Evolutionary conservation across 2,329 filamentous ascomycete genomes (phyloP), one percentile per base, ranked within the genome.

Genomic region (Talaromyces sp.): DNA sequence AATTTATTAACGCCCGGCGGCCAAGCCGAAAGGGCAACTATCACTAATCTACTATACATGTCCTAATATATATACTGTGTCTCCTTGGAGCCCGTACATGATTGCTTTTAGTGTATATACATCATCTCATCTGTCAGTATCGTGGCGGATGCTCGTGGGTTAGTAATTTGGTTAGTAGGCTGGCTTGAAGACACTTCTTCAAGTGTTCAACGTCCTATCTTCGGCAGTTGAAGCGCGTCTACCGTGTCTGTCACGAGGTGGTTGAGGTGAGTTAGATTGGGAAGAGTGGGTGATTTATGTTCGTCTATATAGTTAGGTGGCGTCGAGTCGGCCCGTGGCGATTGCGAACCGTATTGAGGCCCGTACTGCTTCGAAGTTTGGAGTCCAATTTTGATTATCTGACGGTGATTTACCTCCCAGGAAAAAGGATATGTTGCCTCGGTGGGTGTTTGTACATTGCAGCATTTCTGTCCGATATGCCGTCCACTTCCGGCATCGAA

Each of bases 181-280:
- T 73, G 43, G 69, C 72, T 75, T 74, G 68, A 74, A 75, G 72
- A 68, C 68, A 67, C 69, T 75, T 75, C 72, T 73, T 61, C 67
- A 76, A 75, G 72, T 74, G 68, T 75, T 75, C 68, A 74, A 72
- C 68, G 71, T 76, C 72, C 73, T 74, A 74, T 74, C 63, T 58
- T 74, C 71, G 66, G 71, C 70, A 74, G 71, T 71, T 75, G 70
- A 76, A 75, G 73, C 71, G 69, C 70, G 70, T 71, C 73, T 69
- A 73, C 70, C 67, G 50, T 71, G 17, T 68, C 47, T 69, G n/a
- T 4, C n/a, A 13, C 43, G n/a, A 22, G 43, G 8, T 47, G n/a
- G 43, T 47, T 47, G n/a, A 8, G 10, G 39, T 47, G 19, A 3
- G 43, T 47, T 2, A 22, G 43, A 22, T 10, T 3, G 19, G 43